These are phyloP conservation scores for Obelidium mucronatum DNA, from an alignment of 192 early-diverging fungal genomes.

Conservation along the genomic window DNA sequence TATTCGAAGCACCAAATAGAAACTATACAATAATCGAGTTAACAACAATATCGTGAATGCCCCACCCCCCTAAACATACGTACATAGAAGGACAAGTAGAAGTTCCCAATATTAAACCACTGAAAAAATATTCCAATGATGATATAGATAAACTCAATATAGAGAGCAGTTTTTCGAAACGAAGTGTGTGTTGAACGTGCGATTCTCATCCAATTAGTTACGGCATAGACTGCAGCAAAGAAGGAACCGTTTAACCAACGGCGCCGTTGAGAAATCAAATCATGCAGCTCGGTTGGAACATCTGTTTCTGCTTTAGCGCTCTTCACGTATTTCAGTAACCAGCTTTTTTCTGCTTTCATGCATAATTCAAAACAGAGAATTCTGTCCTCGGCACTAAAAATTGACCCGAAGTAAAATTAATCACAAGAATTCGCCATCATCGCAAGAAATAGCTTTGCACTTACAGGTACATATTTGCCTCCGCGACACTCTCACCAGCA, in stretches of 20 bases:
- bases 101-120: slow-evolving; percentile 49
- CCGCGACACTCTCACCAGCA: slow-evolving; percentile 58
- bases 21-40: slow-evolving; percentile 11
- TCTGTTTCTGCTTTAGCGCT: slow-evolving; percentile 77
- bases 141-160: slow-evolving; percentile 64
- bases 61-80: background rate
- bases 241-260: slow-evolving; percentile 86
- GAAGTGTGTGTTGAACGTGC: slow-evolving; percentile 70
- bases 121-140: slow-evolving; percentile 64
- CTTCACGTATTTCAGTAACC: slow-evolving; percentile 75
- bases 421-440: no score
- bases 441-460: slow-evolving; percentile 60
- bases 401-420: no score
- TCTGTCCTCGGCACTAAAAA: slow-evolving; percentile 67
- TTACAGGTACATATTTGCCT: slow-evolving; percentile 39
- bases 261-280: slow-evolving; percentile 80
- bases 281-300: slow-evolving; percentile 74
- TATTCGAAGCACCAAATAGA: slow-evolving; percentile 28
- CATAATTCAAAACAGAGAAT: slow-evolving; percentile 84
- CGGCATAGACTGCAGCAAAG: slow-evolving; percentile 80
- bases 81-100: slow-evolving; percentile 34
- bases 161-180: slow-evolving; percentile 67
- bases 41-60: background rate
- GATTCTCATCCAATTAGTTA: slow-evolving; percentile 69
- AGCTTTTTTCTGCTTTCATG: slow-evolving; percentile 70